Conservation (phyloP, 768 basidiomycete species). For the Daedaleopsis sinensis region DNA sequence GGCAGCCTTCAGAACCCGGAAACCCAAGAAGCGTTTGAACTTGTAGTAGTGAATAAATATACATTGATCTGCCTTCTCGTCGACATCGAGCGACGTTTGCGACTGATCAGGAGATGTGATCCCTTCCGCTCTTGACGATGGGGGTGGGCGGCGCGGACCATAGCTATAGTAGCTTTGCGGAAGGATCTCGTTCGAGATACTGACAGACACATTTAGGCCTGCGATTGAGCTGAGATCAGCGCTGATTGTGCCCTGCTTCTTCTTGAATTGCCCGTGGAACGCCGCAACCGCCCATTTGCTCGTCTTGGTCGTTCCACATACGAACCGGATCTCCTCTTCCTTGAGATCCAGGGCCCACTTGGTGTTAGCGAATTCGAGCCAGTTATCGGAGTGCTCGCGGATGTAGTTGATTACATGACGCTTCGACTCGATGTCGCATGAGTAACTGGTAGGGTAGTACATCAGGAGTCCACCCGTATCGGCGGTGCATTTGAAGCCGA, state of each 20-base stretch:
- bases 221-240: conserved; percentile 6
- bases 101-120: not conserved
- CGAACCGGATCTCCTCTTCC: conserved; percentile 16
- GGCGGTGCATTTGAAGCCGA: conserved; percentile 8
- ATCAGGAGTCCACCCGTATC: conserved; percentile 17
- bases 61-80: conserved; percentile 14
- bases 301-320: conserved; percentile 20
- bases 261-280: conserved; percentile 5
- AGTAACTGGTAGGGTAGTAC: not conserved
- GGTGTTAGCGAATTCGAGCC: conserved; percentile 8
- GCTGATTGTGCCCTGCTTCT: conserved; percentile 2
- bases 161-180: not conserved
- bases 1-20: conserved; percentile 3
- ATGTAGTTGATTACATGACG: conserved; percentile 14
- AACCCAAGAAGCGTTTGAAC: conserved; percentile 4
- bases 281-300: conserved; percentile 16
- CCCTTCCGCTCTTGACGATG: not conserved
- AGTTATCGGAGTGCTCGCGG: conserved; percentile 8
- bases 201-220: not conserved
- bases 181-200: not conserved
- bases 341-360: conserved; percentile 6
- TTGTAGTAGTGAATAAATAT: conserved; percentile 23
- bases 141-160: not conserved
- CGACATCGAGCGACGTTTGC: not conserved
- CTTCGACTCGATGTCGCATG: conserved; percentile 8